Conservation (phyloP, 352 stramenopile genomes). For the Globisporangium heterothallicum region DNA sequence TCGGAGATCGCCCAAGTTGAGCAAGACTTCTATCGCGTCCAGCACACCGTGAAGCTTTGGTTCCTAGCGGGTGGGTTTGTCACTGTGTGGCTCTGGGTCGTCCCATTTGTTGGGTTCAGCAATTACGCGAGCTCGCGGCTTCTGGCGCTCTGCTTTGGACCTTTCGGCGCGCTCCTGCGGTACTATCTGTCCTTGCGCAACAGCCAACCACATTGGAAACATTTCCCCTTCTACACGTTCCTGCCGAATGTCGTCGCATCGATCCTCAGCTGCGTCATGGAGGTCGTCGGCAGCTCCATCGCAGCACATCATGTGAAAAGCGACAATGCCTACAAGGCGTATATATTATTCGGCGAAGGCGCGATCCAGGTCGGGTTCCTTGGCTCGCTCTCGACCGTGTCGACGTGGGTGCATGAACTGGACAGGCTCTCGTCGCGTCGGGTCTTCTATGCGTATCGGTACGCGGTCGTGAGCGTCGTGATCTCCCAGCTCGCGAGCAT, state of each 20-base stretch:
- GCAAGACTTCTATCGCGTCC: conserved; percentile 33
- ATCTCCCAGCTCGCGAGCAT: conserved; percentile 49
- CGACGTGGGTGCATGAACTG: conserved; percentile 61
- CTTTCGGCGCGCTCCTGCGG: conserved; percentile 48
- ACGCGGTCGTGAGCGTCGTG: conserved; percentile 39
- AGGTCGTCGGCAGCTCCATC: conserved; percentile 33
- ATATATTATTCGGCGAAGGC: conserved; percentile 40
- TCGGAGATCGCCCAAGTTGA: conserved; percentile 44
- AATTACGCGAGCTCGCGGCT: conserved; percentile 49
- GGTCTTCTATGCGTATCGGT: conserved; percentile 48
- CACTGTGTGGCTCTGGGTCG: conserved; percentile 34
- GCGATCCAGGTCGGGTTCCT: conserved; percentile 45
- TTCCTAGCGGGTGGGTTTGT: conserved; percentile 14
- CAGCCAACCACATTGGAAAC: conserved; percentile 33
- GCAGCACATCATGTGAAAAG: conserved; percentile 16
- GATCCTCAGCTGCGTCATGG: conserved; percentile 35
- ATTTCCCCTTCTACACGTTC: conserved; percentile 63
- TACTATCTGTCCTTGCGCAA: conserved; percentile 58
- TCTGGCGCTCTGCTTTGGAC: conserved; percentile 47
- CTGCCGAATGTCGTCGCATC: conserved; percentile 55
- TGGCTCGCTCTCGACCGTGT: conserved; percentile 67
- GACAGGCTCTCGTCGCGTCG: conserved; percentile 38
- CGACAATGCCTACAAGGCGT: conserved; percentile 26
- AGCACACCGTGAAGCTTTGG: conserved; percentile 28
- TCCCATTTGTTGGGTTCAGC: conserved; percentile 37